These are phyloP conservation scores for Mortierella antarctica DNA, from an alignment of 192 early-diverging fungal species.

Conservation along the genomic window DNA sequence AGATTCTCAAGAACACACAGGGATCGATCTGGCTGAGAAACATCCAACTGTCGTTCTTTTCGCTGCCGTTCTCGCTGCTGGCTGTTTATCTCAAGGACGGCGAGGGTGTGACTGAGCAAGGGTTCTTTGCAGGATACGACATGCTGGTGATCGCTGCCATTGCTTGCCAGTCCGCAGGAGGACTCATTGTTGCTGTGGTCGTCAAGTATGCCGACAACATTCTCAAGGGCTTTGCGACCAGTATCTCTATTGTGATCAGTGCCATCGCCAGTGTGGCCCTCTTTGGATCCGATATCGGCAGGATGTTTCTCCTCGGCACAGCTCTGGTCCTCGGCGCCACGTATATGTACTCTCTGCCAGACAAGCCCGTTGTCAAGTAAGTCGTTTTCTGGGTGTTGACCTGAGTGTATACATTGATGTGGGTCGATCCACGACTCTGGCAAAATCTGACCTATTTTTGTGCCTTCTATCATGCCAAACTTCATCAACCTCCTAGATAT, in stretches of 20 bases:
- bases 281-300: constrained; percentile 78
- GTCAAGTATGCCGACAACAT: constrained; percentile 99
- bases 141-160: constrained; percentile 86
- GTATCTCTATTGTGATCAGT: constrained; percentile 94
- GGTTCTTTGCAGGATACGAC: constrained; percentile 95
- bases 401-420: background rate
- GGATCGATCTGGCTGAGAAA: constrained; percentile 92
- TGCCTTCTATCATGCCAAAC: background rate
- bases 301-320: constrained; percentile 79
- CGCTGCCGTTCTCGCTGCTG: constrained; percentile 82
- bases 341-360: constrained; percentile 74
- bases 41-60: constrained; percentile 91
- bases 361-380: constrained; percentile 52
- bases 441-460: background rate
- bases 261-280: constrained; percentile 84
- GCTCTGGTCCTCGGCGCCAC: constrained; percentile 80
- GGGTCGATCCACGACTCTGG: background rate
- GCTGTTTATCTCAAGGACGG: constrained; percentile 87
- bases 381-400: background rate
- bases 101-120: constrained; percentile 69
- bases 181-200: constrained; percentile 94
- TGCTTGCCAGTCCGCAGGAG: constrained; percentile 88
- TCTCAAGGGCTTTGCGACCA: constrained; percentile 98
- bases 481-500: constrained; percentile 14
- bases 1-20: constrained; percentile 89